Percentiles rank a stretch among this genome's conserved stretches.
Conservation (phyloP, 148 eudicot genomes). For the Polygonum aviculare region DNA sequence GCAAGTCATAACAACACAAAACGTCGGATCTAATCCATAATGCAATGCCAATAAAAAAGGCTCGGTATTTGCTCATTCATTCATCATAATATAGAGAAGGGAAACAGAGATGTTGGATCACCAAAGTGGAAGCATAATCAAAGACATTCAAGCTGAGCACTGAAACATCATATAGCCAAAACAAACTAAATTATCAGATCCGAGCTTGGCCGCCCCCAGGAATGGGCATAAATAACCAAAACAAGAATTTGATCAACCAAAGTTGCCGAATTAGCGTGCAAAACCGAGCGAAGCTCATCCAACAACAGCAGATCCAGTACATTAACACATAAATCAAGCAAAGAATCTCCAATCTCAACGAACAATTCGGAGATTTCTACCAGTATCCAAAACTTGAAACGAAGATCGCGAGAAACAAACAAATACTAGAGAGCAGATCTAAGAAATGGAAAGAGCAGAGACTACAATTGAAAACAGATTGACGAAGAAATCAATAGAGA, state of each 20-base stretch:
- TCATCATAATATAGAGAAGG: neutral
- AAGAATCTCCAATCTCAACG: neutral
- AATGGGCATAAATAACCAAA: neutral
- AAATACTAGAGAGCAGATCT: neutral
- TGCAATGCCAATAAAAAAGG: neutral
- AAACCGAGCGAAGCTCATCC: neutral
- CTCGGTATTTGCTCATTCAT: neutral
- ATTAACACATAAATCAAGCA: conserved; percentile 2
- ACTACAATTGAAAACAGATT: neutral
- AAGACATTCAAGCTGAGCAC: neutral
- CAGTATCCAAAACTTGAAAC: neutral
- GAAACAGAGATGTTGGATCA: neutral
- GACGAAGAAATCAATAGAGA: neutral
- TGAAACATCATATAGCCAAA: neutral
- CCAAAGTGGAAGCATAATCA: neutral
- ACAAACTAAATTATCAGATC: neutral
- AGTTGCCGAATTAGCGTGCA: neutral
- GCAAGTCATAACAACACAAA: neutral
- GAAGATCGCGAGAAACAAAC: neutral
- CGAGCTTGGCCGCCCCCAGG: neutral
- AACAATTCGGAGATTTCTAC: neutral
- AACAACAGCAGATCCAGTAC: neutral
- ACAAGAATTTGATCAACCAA: neutral
- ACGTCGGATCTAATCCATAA: neutral
- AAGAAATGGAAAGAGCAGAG: neutral